phyloP scores from a whole-genome alignment of 257 asterid species.

The Solanum sparsipilum region DNA sequence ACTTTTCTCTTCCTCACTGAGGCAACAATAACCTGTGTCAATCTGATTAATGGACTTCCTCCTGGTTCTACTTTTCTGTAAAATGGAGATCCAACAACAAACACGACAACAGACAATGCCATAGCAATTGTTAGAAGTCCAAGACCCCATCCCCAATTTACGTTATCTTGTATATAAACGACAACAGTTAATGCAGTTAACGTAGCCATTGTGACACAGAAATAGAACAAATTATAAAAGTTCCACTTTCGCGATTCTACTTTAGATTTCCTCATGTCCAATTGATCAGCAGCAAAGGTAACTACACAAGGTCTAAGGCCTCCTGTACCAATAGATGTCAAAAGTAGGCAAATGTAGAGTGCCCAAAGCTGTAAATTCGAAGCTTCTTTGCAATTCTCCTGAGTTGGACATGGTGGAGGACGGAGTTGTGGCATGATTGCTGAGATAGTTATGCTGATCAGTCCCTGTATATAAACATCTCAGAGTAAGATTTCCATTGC shows the following conservation, averaged over 20 bases:
- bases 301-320: constrained; percentile 76
- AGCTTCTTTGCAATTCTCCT: constrained; percentile 64
- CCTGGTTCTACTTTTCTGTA: constrained; percentile 58
- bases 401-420: constrained; percentile 75
- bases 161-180: constrained; percentile 76
- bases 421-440: constrained; percentile 56
- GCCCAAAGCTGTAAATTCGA: constrained; percentile 45
- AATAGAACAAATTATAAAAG: constrained; percentile 74
- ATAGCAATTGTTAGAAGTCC: constrained; percentile 79
- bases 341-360: constrained; percentile 50
- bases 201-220: constrained; percentile 63
- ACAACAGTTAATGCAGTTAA: constrained; percentile 61
- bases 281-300: constrained; percentile 76
- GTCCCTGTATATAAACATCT: constrained; percentile 31
- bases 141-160: constrained; percentile 88
- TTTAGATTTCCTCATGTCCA: constrained; percentile 53
- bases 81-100: constrained; percentile 43
- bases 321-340: constrained; percentile 65
- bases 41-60: constrained; percentile 69
- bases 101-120: constrained; percentile 40
- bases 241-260: constrained; percentile 46
- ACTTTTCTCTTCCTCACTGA: constrained; percentile 46
- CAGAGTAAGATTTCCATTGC: background rate
- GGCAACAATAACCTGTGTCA: constrained; percentile 56
- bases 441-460: constrained; percentile 54